Percentiles rank a stretch among this genome's conserved stretches.
These are phyloP conservation scores for Candida argentea DNA, from an alignment of 805 yeast species.

Conservation along the genomic window DNA sequence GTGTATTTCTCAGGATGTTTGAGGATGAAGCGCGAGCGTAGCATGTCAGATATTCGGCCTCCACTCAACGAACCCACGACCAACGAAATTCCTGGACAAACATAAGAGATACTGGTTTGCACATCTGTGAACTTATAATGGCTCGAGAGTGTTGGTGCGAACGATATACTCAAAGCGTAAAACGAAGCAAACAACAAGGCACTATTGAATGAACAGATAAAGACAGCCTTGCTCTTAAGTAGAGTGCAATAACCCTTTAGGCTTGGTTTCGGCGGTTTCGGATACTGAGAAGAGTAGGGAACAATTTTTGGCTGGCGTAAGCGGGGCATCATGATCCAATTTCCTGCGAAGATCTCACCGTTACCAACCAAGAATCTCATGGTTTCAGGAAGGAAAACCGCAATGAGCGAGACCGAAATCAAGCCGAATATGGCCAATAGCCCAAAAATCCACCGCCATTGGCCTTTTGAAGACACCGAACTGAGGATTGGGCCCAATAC, in stretches of 20 bases:
- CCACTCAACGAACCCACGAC: conserved; percentile 39
- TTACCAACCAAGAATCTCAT: conserved; percentile 28
- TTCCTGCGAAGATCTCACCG: conserved; percentile 13
- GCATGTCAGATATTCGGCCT: conserved; percentile 37
- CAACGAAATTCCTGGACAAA: conserved; percentile 44
- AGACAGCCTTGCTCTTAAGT: conserved; percentile 32
- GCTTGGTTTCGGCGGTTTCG: conserved; percentile 38
- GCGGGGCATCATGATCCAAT: conserved; percentile 19
- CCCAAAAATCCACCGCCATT: conserved; percentile 28
- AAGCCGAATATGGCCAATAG: conserved; percentile 19
- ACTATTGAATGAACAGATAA: conserved; percentile 35
- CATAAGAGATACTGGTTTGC: conserved; percentile 34
- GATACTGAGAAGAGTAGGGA: conserved; percentile 18
- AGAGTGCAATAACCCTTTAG: conserved; percentile 25
- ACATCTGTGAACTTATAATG: conserved; percentile 26
- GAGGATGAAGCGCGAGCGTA: conserved; percentile 18
- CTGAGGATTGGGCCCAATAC: conserved; percentile 27
- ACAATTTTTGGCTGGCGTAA: conserved; percentile 14
- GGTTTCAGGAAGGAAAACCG: conserved; percentile 30
- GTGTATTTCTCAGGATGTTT: conserved; percentile 19
- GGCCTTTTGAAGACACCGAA: conserved; percentile 13
- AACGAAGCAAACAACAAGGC: conserved; percentile 45
- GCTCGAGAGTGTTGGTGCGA: conserved; percentile 28
- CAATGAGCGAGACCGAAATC: conserved; percentile 13
- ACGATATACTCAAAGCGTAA: conserved; percentile 43